Evolutionary conservation across 2,329 filamentous ascomycete genomes (phyloP).

Genomic region (Diaporthe batatas): DNA sequence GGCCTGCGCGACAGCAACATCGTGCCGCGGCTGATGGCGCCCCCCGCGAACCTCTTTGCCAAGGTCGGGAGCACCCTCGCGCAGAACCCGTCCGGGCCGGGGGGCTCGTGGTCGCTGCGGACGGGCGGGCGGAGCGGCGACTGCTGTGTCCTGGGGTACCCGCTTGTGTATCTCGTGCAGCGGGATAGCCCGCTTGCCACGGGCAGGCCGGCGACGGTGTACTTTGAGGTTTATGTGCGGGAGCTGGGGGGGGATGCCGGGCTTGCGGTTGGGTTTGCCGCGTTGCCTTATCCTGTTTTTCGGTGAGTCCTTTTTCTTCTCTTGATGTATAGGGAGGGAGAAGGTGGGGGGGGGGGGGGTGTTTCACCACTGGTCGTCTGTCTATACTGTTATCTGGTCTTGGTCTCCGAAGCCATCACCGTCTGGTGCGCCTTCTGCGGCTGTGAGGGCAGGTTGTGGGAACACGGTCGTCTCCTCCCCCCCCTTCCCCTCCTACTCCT

Average conservation of each 20-base stretch:
- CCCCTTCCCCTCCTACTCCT: too few species aligned
- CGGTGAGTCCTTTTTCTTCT: conserved; percentile 53
- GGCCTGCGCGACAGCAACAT: conserved; percentile 44
- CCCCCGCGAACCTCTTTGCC: conserved; percentile 53
- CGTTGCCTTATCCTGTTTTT: conserved; percentile 82
- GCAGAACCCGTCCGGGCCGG: too few species aligned
- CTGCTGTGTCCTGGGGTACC: conserved; percentile 73
- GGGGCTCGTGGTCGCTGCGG: conserved; percentile 62
- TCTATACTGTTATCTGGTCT: too few species aligned
- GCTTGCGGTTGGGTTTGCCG: conserved; percentile 78
- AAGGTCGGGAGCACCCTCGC: too few species aligned
- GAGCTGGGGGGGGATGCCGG: conserved; percentile 34
- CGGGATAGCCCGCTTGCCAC: conserved; percentile 69
- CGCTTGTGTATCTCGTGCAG: conserved; percentile 75
- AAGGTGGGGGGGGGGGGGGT: too few species aligned
- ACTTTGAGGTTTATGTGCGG: conserved; percentile 75
- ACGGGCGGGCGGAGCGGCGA: conserved; percentile 65
- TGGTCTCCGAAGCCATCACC: too few species aligned
- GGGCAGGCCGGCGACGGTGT: conserved; percentile 65
- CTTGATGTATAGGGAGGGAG: too few species aligned
- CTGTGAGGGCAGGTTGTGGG: neutral
- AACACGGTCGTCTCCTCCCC: neutral
- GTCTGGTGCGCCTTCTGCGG: neutral
- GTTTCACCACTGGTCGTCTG: too few species aligned
- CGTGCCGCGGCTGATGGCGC: conserved; percentile 65